Percentiles rank a stretch among this genome's conserved stretches.
phyloP scores from a whole-genome alignment of 2,329 filamentous ascomycete genomes.

The Chaetomium strumarium region DNA sequence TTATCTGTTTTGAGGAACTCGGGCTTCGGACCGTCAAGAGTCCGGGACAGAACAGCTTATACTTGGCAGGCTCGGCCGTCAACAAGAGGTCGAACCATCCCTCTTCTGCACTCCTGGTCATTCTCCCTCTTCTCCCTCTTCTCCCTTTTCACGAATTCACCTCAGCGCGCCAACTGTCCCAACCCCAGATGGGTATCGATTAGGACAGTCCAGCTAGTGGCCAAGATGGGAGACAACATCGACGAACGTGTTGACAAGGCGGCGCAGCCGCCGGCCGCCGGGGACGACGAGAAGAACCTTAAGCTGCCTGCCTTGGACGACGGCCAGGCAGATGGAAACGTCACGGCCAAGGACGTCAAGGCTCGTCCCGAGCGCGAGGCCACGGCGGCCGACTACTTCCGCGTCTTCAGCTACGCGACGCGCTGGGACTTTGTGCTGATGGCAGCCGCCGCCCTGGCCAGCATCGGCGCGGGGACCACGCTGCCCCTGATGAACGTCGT shows the following conservation, averaged over 20 bases:
- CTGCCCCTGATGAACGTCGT: slow-evolving; percentile 55
- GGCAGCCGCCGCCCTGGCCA: slow-evolving; percentile 40
- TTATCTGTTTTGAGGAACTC: neutral
- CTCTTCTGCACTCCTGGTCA: neutral
- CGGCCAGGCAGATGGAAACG: slow-evolving; percentile 1
- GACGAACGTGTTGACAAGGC: slow-evolving; percentile 1
- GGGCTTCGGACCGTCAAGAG: too few relatives aligned
- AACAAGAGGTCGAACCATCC: neutral
- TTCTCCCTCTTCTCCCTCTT: neutral
- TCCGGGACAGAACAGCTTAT: too few relatives aligned
- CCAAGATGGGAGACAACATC: slow-evolving; percentile 10
- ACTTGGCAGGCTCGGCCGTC: too few relatives aligned
- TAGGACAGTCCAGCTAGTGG: neutral
- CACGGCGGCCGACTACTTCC: slow-evolving; percentile 41
- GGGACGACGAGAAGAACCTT: slow-evolving; percentile 7
- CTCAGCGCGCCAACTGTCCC: too few relatives aligned
- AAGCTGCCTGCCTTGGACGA: neutral
- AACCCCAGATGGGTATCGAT: neutral
- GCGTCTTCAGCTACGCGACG: slow-evolving; percentile 50
- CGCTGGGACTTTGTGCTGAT: slow-evolving; percentile 47
- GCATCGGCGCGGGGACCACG: slow-evolving; percentile 48
- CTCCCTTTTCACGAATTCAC: too few relatives aligned
- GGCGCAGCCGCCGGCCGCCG: neutral
- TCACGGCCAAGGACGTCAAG: slow-evolving; percentile 25
- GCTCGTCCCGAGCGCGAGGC: slow-evolving; percentile 41